Conservation (phyloP, 2,329 filamentous ascomycete genomes). For the Leptographium flavum region DNA sequence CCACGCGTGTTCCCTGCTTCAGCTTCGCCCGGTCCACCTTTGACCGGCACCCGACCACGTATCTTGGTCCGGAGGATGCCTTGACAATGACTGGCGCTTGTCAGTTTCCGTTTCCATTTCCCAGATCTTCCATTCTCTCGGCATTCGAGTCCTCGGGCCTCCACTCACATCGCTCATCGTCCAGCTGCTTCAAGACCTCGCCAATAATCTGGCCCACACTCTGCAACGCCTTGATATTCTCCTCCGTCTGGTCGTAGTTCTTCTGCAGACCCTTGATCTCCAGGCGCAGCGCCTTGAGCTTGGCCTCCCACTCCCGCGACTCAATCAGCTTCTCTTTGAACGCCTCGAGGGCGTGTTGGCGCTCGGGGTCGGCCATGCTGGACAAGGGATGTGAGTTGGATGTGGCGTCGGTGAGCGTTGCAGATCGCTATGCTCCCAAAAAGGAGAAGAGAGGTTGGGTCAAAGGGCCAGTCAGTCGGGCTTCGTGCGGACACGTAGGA, state of each 20-base stretch:
- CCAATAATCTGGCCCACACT: conserved; percentile 99
- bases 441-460: background rate
- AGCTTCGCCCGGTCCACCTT: conserved; percentile 96
- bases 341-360: conserved; percentile 56
- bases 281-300: conserved; percentile 83
- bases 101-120: conserved; percentile 7
- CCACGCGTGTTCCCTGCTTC: conserved; percentile 95
- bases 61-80: conserved; percentile 90
- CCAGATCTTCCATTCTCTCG: background rate
- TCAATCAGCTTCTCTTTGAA: conserved; percentile 78
- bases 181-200: conserved; percentile 95
- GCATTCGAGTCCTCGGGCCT: too few species aligned
- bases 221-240: conserved; percentile 98
- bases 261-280: conserved; percentile 93
- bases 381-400: background rate
- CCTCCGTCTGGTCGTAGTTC: conserved; percentile 93
- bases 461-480: background rate
- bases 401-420: background rate
- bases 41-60: conserved; percentile 94
- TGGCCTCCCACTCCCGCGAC: conserved; percentile 96
- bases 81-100: conserved; percentile 75
- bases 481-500: too few species aligned
- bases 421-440: background rate
- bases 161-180: conserved; percentile 88
- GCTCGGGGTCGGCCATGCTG: conserved; percentile 34